Conservation (phyloP, 1,284 basidiomycete species). For the Agroathelia rolfsii region DNA sequence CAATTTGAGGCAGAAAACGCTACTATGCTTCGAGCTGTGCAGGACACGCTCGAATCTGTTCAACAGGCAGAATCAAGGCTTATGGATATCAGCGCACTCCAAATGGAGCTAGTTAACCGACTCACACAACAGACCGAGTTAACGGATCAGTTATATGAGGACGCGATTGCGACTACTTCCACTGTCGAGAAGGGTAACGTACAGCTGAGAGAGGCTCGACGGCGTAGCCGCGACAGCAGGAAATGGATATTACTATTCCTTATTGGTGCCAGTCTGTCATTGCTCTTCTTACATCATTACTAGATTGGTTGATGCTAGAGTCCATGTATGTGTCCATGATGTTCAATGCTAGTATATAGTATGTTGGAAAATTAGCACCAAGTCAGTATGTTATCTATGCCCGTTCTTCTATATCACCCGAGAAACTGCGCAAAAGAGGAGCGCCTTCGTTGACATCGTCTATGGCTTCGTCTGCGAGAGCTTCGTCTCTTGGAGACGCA, state of each 20-base stretch:
- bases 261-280: conserved; percentile 73
- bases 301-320: conserved; percentile 19
- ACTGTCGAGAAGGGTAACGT: conserved; percentile 81
- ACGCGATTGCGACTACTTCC: conserved; percentile 75
- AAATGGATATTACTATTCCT: conserved; percentile 81
- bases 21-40: conserved; percentile 69
- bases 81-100: conserved; percentile 83
- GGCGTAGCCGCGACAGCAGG: conserved; percentile 74
- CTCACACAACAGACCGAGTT: conserved; percentile 82
- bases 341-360: too few species aligned
- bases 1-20: conserved; percentile 89
- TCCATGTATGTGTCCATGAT: not conserved
- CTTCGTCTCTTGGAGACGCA: conserved; percentile 39
- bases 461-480: conserved; percentile 49
- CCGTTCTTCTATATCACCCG: conserved; percentile 2
- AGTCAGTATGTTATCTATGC: conserved; percentile 1
- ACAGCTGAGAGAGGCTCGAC: conserved; percentile 75
- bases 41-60: conserved; percentile 77
- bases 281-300: conserved; percentile 84
- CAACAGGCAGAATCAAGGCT: conserved; percentile 83
- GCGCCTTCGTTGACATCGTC: conserved; percentile 55
- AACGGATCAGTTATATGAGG: conserved; percentile 82
- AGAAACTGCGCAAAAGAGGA: conserved; percentile 34
- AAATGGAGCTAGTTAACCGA: conserved; percentile 82
- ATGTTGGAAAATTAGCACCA: conserved; percentile 1